Conservation (phyloP, 108 stramenopile species). For the Nannochloropsis salina region DNA sequence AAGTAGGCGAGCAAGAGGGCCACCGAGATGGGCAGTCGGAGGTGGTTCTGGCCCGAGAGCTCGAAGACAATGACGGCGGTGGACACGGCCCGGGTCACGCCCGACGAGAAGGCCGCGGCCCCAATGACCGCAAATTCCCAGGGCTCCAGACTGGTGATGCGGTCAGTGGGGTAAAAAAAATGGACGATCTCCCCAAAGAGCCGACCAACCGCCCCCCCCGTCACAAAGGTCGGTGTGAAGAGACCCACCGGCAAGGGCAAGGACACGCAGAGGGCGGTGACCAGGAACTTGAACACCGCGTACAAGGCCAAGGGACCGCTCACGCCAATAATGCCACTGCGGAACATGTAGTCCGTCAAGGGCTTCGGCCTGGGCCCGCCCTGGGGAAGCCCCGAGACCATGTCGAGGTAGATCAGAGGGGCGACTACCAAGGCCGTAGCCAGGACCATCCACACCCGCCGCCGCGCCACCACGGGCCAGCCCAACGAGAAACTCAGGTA, state of each 20-base stretch:
- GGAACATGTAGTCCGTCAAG: conserved; percentile 32
- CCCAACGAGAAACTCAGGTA: conserved; percentile 24
- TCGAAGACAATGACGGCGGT: conserved; percentile 54
- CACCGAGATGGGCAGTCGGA: conserved; percentile 51
- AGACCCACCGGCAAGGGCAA: conserved; percentile 50
- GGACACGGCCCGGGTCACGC: conserved; percentile 47
- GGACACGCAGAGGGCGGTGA: conserved; percentile 42
- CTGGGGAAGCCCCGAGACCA: neutral
- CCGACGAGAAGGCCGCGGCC: conserved; percentile 48
- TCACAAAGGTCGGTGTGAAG: conserved; percentile 48
- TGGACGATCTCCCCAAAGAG: conserved; percentile 34
- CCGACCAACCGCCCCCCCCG: conserved; percentile 47
- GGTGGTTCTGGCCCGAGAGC: conserved; percentile 47
- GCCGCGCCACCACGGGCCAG: neutral
- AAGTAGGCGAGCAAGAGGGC: conserved; percentile 51
- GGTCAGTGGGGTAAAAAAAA: neutral
- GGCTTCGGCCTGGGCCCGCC: neutral
- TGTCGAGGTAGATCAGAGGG: neutral
- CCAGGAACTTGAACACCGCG: conserved; percentile 33
- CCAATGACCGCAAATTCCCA: conserved; percentile 55
- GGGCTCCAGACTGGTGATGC: conserved; percentile 28
- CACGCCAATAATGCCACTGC: neutral
- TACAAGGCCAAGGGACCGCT: neutral
- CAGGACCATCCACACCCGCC: conserved; percentile 5
- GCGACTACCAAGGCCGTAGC: neutral